These are phyloP conservation scores for Boletus austroedulis DNA, from an alignment of 1,284 basidiomycete genomes.

Conservation along the genomic window DNA sequence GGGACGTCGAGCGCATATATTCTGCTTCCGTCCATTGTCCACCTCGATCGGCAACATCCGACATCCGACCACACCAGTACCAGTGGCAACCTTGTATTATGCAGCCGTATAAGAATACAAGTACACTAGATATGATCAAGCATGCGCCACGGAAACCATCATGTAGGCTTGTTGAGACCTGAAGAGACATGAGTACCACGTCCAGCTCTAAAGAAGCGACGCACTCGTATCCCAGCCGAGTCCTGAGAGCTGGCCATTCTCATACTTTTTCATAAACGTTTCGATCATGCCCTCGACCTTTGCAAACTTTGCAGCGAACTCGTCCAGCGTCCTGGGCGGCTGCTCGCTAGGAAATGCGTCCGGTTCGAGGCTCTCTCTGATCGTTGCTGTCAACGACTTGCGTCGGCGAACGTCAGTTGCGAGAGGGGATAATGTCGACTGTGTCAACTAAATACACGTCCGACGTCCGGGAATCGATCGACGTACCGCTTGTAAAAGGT, in stretches of 20 bases:
- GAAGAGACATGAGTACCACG: constrained; percentile 5
- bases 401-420: not conserved
- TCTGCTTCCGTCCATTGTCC: constrained; percentile 24
- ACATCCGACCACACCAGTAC: constrained; percentile 7
- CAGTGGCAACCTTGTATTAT: constrained; percentile 16
- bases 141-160: not conserved
- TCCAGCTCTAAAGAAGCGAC: not conserved
- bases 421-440: not conserved
- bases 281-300: constrained; percentile 23
- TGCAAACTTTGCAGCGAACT: constrained; percentile 25
- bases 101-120: constrained; percentile 12
- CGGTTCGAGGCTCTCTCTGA: constrained; percentile 14
- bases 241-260: constrained; percentile 18
- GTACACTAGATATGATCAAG: constrained; percentile 7
- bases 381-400: constrained; percentile 4
- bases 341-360: not conserved
- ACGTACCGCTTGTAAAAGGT: constrained; percentile 9
- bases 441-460: not conserved
- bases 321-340: constrained; percentile 20
- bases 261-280: constrained; percentile 20
- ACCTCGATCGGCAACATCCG: constrained; percentile 20
- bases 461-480: not conserved
- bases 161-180: constrained; percentile 10
- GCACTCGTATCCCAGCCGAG: constrained; percentile 33
- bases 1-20: not conserved